Evolutionary conservation across 441 rosid genomes (phyloP).

Genomic region (Adansonia rubrostipa): DNA sequence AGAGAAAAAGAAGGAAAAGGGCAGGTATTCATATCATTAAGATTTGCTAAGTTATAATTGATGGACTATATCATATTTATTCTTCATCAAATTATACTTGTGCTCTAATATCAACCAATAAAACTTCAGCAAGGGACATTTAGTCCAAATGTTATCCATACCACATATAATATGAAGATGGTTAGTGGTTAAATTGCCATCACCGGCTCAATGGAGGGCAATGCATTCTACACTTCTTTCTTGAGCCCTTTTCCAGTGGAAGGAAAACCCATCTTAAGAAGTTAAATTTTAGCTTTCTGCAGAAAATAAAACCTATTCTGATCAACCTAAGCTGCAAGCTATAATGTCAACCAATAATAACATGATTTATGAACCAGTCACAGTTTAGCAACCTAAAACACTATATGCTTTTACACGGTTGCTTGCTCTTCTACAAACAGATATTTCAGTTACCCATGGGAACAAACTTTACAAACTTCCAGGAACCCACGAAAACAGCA

Average conservation of each 20-base stretch:
- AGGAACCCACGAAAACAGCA: background rate
- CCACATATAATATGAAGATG: background rate
- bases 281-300: background rate
- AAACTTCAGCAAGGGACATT: background rate
- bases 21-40: background rate
- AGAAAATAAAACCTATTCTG: background rate
- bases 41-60: background rate
- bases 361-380: conserved; percentile 4
- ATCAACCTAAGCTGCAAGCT: background rate
- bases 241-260: background rate
- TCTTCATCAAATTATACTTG: background rate
- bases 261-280: background rate
- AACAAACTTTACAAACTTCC: background rate
- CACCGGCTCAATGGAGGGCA: background rate
- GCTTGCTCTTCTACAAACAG: conserved; percentile 14
- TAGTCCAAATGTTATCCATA: background rate
- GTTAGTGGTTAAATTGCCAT: conserved; percentile 8
- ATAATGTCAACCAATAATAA: background rate
- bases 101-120: conserved; percentile 4
- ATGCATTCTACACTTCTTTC: background rate
- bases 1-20: background rate
- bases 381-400: background rate
- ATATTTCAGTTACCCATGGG: background rate
- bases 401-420: background rate
- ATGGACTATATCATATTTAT: background rate